Percentiles rank a stretch among this genome's conserved stretches.
phyloP scores from a whole-genome alignment of 805 yeast species.

The Metschnikowia borealis region DNA sequence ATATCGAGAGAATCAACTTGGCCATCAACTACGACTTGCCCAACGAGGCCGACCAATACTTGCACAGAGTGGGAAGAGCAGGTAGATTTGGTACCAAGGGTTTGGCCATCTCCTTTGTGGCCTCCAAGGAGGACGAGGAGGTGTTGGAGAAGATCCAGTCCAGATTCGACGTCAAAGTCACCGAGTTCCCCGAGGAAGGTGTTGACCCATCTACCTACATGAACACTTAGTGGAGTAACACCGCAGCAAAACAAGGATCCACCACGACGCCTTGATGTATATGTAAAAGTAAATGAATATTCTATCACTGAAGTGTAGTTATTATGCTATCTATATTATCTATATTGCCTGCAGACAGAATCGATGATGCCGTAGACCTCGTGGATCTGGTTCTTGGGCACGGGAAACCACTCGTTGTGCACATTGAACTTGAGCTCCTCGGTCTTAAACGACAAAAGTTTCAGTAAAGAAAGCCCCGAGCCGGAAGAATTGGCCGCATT shows the following conservation, averaged over 20 bases:
- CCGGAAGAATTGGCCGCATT: not conserved
- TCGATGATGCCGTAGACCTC: constrained; percentile 16
- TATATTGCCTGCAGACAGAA: constrained; percentile 11
- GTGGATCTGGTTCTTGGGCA: constrained; percentile 34
- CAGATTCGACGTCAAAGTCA: constrained; percentile 92
- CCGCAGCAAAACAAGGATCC: not conserved
- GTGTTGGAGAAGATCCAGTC: constrained; percentile 90
- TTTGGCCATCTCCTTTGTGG: constrained; percentile 86
- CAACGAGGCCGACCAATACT: constrained; percentile 92
- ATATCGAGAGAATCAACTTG: constrained; percentile 95
- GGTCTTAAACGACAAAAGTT: not conserved
- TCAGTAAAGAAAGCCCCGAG: not conserved
- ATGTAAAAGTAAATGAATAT: constrained; percentile 2
- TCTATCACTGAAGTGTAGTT: not conserved
- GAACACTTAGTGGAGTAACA: constrained; percentile 62
- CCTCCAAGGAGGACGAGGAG: constrained; percentile 82
- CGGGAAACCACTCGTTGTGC: constrained; percentile 57
- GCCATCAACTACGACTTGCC: constrained; percentile 98
- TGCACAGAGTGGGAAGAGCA: constrained; percentile 99
- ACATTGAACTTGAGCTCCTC: constrained; percentile 23
- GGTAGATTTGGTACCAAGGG: constrained; percentile 99
- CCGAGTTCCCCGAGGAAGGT: constrained; percentile 96
- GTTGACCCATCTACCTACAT: constrained; percentile 96
- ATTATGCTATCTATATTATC: not conserved
- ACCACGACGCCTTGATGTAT: not conserved